Evolutionary conservation across 1,139 yeast species (phyloP).

Genomic region (Starmera stellimalicola): DNA sequence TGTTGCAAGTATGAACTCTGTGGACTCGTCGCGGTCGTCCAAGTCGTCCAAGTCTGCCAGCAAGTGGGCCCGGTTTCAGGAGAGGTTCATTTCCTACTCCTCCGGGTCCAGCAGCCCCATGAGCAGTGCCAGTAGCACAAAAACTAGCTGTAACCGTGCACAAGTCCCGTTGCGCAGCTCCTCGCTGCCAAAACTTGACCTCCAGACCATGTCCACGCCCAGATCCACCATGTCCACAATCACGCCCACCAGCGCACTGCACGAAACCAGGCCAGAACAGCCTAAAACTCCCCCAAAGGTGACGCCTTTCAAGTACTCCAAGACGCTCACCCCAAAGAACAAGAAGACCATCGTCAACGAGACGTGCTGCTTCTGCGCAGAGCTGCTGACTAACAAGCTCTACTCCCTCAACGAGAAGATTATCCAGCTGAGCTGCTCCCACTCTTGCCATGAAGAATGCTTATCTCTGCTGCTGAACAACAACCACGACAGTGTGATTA

Average conservation of each 20-base stretch:
- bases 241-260: slow-evolving; percentile 2
- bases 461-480: slow-evolving; percentile 20
- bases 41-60: slow-evolving; percentile 5
- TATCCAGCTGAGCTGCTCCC: slow-evolving; percentile 24
- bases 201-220: slow-evolving; percentile 1
- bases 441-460: slow-evolving; percentile 29
- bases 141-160: background rate
- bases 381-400: slow-evolving; percentile 19
- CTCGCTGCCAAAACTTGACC: background rate
- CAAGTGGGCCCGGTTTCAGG: slow-evolving; percentile 17
- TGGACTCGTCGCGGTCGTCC: too few relatives aligned
- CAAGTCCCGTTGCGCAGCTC: background rate
- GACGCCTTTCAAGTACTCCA: slow-evolving; percentile 10
- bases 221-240: slow-evolving; percentile 6
- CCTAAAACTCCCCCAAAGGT: slow-evolving; percentile 12
- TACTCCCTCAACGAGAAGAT: slow-evolving; percentile 20
- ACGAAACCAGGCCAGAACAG: background rate
- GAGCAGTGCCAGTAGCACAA: background rate
- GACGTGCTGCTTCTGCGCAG: slow-evolving; percentile 25
- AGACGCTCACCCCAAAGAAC: slow-evolving; percentile 7
- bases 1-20: too few relatives aligned
- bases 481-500: slow-evolving; percentile 1
- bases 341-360: slow-evolving; percentile 11
- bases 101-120: background rate
- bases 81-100: slow-evolving; percentile 5